Evolutionary conservation across 2,329 filamentous ascomycete genomes (phyloP), one percentile per base, ranked within the genome.

Genomic region (Pseudogymnoascus sp.): DNA sequence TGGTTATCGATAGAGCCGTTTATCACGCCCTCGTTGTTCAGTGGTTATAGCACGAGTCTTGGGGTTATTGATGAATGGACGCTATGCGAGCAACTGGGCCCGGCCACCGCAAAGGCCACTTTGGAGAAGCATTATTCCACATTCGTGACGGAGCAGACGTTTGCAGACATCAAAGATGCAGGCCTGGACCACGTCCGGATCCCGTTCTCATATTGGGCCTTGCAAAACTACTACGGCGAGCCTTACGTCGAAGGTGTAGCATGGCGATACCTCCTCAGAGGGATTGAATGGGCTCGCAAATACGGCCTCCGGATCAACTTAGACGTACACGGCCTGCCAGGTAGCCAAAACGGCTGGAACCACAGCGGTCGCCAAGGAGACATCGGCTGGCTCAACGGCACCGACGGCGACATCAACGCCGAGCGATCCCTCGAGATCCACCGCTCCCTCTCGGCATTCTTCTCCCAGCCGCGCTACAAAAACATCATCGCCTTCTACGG

Each of bases 151-250:
- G 91, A 96, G 73, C 79, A 89, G 64, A 92, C 90, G 1, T 96
- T 97, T 74, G 81, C 82, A 63, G 89, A 93, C 42, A 97, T 99
- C 65, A 86, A 86, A 59, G 87, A 85, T 40, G 95, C 95, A 1
- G 95, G 95, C 0, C 84, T 99, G 53, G 95, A 99, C 73, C 95
- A 99, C 73, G 90, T 99, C n/a, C 89, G 95, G 62, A 97, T 99
- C 62, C 92, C 90, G 0, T 97, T 89, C 74, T 91, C 89, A 8
- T 99, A 99, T 79, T 99, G 95, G 95, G 91, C 93, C 0, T 87
- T 97, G 1, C 85, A 87, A 64, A 89, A 87, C 0, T 97, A 96
- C 74, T 87, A 90, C 28, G 86, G 82, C 46, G 95, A 99, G 71
- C 91, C 93, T 1, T 99, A 96, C 72, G 82, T 99, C 1, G 85